phyloP scores from a whole-genome alignment of 2,329 filamentous ascomycete species.

The Xylariaceae sp. region DNA sequence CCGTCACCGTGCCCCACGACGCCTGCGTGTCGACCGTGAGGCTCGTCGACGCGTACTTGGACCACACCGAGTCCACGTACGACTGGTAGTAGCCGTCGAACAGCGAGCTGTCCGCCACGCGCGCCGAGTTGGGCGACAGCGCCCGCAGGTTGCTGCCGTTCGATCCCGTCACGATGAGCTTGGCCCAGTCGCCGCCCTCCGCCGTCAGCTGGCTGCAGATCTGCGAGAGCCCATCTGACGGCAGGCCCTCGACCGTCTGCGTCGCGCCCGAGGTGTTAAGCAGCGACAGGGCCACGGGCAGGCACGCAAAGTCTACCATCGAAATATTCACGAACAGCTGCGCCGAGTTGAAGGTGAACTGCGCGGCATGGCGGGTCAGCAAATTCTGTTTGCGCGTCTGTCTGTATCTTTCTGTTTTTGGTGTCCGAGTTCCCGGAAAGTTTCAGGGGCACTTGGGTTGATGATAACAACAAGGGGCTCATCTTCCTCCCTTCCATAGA shows the following conservation, averaged over 20 bases:
- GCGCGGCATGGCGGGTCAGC: background rate
- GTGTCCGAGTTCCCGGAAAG: too few relatives aligned
- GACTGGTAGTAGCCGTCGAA: constrained; percentile 43
- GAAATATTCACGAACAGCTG: constrained; percentile 63
- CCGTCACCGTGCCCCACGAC: constrained; percentile 40
- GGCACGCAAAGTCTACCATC: constrained; percentile 67
- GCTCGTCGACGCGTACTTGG: constrained; percentile 34
- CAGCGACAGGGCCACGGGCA: constrained; percentile 54
- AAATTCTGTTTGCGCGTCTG: background rate
- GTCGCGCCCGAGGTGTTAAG: constrained; percentile 35
- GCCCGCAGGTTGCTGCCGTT: constrained; percentile 38
- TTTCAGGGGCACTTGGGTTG: too few relatives aligned
- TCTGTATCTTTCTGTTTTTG: too few relatives aligned
- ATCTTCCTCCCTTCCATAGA: too few relatives aligned
- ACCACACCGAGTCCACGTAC: constrained; percentile 46
- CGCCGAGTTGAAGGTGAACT: constrained; percentile 54
- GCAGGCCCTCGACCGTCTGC: constrained; percentile 42
- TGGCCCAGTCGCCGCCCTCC: constrained; percentile 47
- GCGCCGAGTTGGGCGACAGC: constrained; percentile 45
- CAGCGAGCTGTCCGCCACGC: constrained; percentile 34
- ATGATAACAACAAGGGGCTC: too few relatives aligned
- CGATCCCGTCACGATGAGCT: constrained; percentile 37
- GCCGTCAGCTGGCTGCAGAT: constrained; percentile 37
- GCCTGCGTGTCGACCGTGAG: constrained; percentile 48
- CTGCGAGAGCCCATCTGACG: constrained; percentile 35